Percentiles rank a stretch among this genome's conserved stretches.
These are phyloP conservation scores for Ceriops zippeliana DNA, from an alignment of 345 rosid species.

Conservation along the genomic window DNA sequence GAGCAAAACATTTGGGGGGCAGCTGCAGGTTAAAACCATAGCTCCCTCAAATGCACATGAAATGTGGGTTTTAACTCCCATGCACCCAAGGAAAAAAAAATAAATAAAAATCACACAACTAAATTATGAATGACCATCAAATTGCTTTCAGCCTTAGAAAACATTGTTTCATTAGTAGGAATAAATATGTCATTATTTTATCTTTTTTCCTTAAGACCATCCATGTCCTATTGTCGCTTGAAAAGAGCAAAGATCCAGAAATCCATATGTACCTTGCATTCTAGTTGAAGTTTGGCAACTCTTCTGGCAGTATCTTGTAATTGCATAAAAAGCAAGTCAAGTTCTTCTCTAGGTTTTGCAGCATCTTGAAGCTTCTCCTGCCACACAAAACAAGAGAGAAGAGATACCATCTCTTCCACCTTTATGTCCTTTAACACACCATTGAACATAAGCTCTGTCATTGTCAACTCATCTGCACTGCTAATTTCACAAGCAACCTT, in stretches of 20 bases:
- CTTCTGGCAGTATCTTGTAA: constrained; percentile 84
- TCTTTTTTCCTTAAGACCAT: too few species aligned
- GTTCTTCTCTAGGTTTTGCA: constrained; percentile 89
- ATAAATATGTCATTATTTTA: too few species aligned
- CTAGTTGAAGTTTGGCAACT: constrained; percentile 86
- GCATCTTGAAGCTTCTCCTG: constrained; percentile 89
- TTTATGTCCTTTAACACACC: constrained; percentile 79
- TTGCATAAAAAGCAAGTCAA: constrained; percentile 78
- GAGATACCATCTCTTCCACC: constrained; percentile 90
- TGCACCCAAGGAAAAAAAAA: too few species aligned
- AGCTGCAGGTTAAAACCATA: too few species aligned
- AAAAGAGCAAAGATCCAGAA: constrained; percentile 5
- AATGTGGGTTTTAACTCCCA: too few species aligned
- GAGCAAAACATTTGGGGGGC: too few species aligned
- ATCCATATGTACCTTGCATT: constrained; percentile 67
- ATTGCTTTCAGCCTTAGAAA: too few species aligned
- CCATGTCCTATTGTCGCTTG: neutral
- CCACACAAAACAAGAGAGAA: constrained; percentile 98
- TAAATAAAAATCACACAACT: too few species aligned
- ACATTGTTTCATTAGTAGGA: too few species aligned
- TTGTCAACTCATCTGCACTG: constrained; percentile 90
- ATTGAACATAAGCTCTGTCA: constrained; percentile 91
- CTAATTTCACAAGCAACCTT: constrained; percentile 92
- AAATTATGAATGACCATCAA: too few species aligned
- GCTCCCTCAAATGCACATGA: too few species aligned